Evolutionary conservation across 148 eudicot genomes (phyloP), one percentile per base, ranked within the genome.

Genomic region (Rhododendron williamsianum): DNA sequence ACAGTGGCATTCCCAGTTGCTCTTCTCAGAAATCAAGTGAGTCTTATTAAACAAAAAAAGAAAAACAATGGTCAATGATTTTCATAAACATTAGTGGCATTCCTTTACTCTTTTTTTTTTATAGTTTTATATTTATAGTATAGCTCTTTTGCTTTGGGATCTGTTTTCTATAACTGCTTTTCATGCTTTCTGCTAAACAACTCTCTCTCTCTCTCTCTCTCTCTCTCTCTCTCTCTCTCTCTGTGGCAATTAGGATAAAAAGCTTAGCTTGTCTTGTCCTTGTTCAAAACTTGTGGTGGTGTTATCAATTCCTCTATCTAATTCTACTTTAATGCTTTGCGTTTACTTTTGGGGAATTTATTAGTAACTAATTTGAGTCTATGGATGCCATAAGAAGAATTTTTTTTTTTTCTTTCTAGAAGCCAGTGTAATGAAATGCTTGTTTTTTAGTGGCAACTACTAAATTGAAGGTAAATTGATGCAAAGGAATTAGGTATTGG

Each of bases 21-120:
- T 86, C 85, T 63, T 82, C 88, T 85, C 91, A 82, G 54, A 88
- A 87, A 85, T 86, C 93, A 88, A 90, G 93, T 91, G 43, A 87
- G 92, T 83, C 11, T 49, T 27, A 18, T 49, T 27, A 18, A 35
- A 25, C 9, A 16, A 27, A 54, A 19, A 9, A 67, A 67, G 30
- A 63, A 25, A 18, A 54, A 3, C 43, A n/a, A 33, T 15, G 69
- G 7, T 54, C 78, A 84, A 58, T 41, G 80, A 36, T 25, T 41
- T 58, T 6, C 18, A 35, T 41, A 15, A 36, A 46, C 4, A 12
- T 15, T 8, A 71, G 15, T 19, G 13, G 6, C 48, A 19, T 82
- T n/a, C 19, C 35, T 23, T 38, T 3, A 13, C 76, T 78, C 0
- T 38, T 6, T 41, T 41, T 41, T 41, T 71, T 69, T 60, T 83